Conservation (phyloP, 2,329 filamentous ascomycete genomes). For the Arthrocladium fulminans region DNA sequence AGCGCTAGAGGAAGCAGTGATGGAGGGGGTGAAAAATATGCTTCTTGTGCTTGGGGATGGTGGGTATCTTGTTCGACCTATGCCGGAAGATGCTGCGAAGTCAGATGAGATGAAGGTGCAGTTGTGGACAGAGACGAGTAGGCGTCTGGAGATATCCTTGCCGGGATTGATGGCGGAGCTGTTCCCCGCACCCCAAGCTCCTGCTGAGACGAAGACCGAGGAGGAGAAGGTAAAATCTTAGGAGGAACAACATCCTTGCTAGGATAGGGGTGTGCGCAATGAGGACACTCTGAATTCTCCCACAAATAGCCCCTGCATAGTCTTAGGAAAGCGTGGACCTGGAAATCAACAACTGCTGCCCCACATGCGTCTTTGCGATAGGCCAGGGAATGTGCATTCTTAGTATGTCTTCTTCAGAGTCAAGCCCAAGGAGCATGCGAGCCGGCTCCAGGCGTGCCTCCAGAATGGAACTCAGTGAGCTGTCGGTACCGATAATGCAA, state of each 20-base stretch:
- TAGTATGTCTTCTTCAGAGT: too few species aligned
- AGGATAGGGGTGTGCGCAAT: too few species aligned
- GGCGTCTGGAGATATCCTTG: conserved; percentile 51
- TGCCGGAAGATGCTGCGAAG: conserved; percentile 29
- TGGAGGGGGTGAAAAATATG: conserved; percentile 92
- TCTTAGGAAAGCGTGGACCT: too few species aligned
- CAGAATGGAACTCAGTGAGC: too few species aligned
- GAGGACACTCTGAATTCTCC: too few species aligned
- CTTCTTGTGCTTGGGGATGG: conserved; percentile 89
- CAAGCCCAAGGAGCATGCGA: too few species aligned
- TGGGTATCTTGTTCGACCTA: conserved; percentile 53
- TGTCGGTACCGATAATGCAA: too few species aligned
- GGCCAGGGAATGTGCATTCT: too few species aligned
- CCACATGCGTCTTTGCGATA: too few species aligned
- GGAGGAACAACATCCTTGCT: background rate
- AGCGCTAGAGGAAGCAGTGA: conserved; percentile 78
- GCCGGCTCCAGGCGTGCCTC: too few species aligned
- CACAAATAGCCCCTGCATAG: too few species aligned
- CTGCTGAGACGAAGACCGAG: background rate
- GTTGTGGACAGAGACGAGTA: conserved; percentile 54
- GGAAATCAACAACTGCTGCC: too few species aligned
- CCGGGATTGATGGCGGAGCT: conserved; percentile 44
- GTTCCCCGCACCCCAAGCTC: conserved; percentile 13
- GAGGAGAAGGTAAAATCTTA: background rate
- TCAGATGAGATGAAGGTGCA: conserved; percentile 38